Evolutionary conservation across 768 basidiomycete species (phyloP), one percentile per base, ranked within the genome.

Genomic region (Xerocomus potaroensis): DNA sequence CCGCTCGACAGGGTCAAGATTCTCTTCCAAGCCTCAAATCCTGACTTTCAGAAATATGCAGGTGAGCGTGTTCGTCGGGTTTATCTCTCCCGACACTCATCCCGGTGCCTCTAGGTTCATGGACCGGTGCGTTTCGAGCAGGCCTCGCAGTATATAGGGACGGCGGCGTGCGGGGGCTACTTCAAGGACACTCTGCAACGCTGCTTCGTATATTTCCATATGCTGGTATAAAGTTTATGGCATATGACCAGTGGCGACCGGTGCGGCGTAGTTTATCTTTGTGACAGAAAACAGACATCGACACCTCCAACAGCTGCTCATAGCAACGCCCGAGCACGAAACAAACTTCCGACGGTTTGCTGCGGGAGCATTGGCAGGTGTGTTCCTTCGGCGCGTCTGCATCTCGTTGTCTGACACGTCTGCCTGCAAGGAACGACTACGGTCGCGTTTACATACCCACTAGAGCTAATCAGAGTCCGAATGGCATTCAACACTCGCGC

Each of bases 1-100:
- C 96, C 96, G 4, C 77, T 99, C 40, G 96, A 99, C 66, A 77
- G 96, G 63, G 94, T 99, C 57, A 99, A 99, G 72, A 99, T 99
- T 58, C 83, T 99, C 40, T 96, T 98, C 63, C 95, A 99, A 66
- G 91, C 96, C 1, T 91, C 91, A 7, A 96, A 95, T 66, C 88
- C 89, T 8, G 95, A 98, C 48, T 99, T 88, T 63, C 78, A 81
- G 63, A 90, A 92, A 66, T 98, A 94, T 70, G 81, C 93, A 48
- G 94, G 94, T 91, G 24, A 7, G 23, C 48, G 23, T 23, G 19
- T n/a, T n/a, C 31, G 18, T 33, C n/a, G 23, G 18, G 26, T 45
- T 7, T 38, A 42, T 70, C 32, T 64, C 39, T 63, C 27, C 62
- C 27, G n/a, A 12, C 21, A 22, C 30, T 49, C 14, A 64, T 64